Evolutionary conservation across 768 basidiomycete genomes (phyloP), one percentile per base, ranked within the genome.

Genomic region (Naganishia friedmannii): DNA sequence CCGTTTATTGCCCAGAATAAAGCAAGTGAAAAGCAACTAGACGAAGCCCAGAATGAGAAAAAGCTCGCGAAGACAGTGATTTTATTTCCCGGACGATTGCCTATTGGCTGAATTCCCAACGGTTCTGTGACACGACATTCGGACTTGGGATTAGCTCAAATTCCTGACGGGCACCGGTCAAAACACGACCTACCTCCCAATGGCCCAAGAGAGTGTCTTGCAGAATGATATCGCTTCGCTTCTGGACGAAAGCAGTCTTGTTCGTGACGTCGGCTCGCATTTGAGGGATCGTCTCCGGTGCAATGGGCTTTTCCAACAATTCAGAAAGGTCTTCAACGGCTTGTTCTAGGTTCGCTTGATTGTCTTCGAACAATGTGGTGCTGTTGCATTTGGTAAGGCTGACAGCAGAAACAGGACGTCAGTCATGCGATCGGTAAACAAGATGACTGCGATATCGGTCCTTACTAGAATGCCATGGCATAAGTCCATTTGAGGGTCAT

Each of bases 401-500:
- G 54, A 9, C 10, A 23, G 10, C 5, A n/a, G 8, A 26, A 34
- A 15, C 57, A 42, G 0, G 53, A 74, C 58, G 72, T 72, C 54
- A 63, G 17, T 60, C 6, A 54, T 12, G 42, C 17, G 55, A 23
- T 32, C 65, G 29, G 46, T 29, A 8, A 46, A 19, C 12, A 37
- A 26, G 32, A 26, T 13, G 7, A 7, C n/a, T 4, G 23, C 3
- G 48, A 51, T n/a, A 51, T 3, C n/a, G 48, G 13, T 23, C 77
- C 81, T 76, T 69, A 81, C 81, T 97, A 98, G 83, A 93, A 99
- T 32, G 94, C 95, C 95, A 99, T 97, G 2, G 93, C 90, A 76
- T 99, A 99, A 15, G 95, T 97, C 95, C 96, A 99, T 82, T 97
- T 98, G 70, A 99, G 87, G 46, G 95, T 97, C 84, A 88, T 91